Evolutionary conservation across 148 eudicot genomes (phyloP).

Genomic region (Rhododendron simsii): DNA sequence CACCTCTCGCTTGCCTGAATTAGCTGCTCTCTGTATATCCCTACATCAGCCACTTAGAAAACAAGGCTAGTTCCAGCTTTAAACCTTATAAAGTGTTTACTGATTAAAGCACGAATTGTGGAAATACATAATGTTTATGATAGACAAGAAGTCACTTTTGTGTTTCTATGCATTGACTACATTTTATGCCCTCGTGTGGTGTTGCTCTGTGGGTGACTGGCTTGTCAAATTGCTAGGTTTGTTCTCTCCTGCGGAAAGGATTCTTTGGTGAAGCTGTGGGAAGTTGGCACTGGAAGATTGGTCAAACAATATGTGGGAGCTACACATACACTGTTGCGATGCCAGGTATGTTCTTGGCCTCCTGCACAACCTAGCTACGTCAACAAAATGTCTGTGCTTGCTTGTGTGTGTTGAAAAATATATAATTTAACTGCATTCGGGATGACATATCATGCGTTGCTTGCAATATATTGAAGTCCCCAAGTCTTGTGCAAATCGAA

Average conservation of each 20-base stretch:
- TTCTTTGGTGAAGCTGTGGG: conserved; percentile 82
- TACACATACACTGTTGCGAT: conserved; percentile 57
- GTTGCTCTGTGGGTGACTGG: background rate
- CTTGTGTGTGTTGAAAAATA: background rate
- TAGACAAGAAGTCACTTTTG: background rate
- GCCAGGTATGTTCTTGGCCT: conserved; percentile 47
- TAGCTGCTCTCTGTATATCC: background rate
- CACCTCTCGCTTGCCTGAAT: background rate
- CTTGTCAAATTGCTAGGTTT: conserved; percentile 36
- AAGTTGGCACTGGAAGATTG: conserved; percentile 87
- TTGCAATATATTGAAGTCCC: background rate
- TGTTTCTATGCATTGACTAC: background rate
- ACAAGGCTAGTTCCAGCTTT: background rate
- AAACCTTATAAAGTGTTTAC: background rate
- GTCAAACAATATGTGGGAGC: conserved; percentile 88
- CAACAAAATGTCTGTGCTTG: background rate
- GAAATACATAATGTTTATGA: background rate
- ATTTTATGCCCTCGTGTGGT: background rate
- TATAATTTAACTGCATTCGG: background rate
- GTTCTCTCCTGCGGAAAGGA: conserved; percentile 80
- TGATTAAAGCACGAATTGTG: background rate
- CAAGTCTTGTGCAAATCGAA: background rate
- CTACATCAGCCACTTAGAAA: background rate
- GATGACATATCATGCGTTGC: background rate
- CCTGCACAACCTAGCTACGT: background rate